Base-by-base conservation (phyloP, 768 basidiomycete species). In the Dentipellis sp. region DNA sequence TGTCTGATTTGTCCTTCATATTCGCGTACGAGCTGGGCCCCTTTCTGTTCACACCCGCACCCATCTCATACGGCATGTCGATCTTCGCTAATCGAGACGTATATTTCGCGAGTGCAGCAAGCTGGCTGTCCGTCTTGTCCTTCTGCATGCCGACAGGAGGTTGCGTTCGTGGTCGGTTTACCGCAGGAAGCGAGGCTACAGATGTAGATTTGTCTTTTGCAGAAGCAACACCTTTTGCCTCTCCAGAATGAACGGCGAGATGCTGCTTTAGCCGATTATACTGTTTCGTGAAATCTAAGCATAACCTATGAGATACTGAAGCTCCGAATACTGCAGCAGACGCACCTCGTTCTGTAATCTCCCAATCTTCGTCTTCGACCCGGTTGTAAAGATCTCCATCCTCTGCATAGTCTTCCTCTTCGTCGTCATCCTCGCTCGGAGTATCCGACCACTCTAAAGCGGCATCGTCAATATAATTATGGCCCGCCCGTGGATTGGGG, bases 261-360 rank as follows among this genome's bases (percentile, higher is more conserved):
- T 97, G 91, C 68, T 97, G 94, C 51, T 88, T 76, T 34, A 98
- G 76, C 21, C 97, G 86, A 72, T 98, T 98, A 72, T 90, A 99
- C 64, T 97, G 94, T 71, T 98, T 98, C 36, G 97, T 98, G 64
- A 99, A 97, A 73, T 99, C 97, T 97, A 68, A 51, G 56, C 54
- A 58, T 62, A 58, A 37, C 50, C 36, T 51, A 54, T 45, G 53
- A 54, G 39, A 54, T 53, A 39, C 56, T 45, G 9, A 12, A 3
- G 53, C 21, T 22, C 34, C 35, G 21, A 22, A 21, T 16, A 3
- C 49, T 12, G 3, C 42, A 51, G 29, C 38, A 39, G 19, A 66
- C 77, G 45, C 62, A 86, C 92, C 87, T 79, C 86, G 72, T 71
- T 92, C 90, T 53, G 87, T 80, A 55, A 88, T 78, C 68, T 93